Conservation (phyloP, 768 basidiomycete genomes). For the Naematelia aurantialba region DNA sequence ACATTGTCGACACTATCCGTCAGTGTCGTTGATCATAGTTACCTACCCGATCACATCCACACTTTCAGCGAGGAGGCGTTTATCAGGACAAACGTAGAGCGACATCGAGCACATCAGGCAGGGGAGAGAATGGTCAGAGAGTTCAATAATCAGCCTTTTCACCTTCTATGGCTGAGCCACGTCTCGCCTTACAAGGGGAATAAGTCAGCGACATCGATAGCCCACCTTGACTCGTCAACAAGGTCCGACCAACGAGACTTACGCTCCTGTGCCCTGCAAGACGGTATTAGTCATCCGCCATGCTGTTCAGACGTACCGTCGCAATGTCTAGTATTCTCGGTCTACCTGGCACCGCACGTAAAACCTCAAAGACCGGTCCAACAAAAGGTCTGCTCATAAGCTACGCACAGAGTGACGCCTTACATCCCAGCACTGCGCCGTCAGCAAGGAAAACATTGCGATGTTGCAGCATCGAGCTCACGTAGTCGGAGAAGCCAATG, state of each 20-base stretch:
- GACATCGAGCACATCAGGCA: neutral
- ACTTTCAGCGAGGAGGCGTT: neutral
- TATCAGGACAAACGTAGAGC: conserved; percentile 3
- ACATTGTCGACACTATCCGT: conserved; percentile 13
- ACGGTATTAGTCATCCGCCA: neutral
- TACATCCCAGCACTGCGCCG: conserved; percentile 17
- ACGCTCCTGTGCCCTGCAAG: conserved; percentile 12
- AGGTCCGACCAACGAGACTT: neutral
- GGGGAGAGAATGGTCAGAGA: neutral
- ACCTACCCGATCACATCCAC: conserved; percentile 19
- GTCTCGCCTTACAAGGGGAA: conserved; percentile 18
- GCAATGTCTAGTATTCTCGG: conserved; percentile 25
- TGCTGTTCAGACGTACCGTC: conserved; percentile 15
- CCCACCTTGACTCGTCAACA: conserved; percentile 17
- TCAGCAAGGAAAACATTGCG: neutral
- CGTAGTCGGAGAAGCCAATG: conserved; percentile 11
- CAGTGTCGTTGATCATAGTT: neutral
- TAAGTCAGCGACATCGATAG: conserved; percentile 28
- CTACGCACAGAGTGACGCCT: neutral
- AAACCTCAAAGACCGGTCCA: conserved; percentile 14
- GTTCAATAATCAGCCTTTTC: neutral
- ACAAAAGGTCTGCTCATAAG: conserved; percentile 11
- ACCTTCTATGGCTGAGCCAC: neutral
- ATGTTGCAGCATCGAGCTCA: conserved; percentile 1
- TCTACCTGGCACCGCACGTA: neutral